Evolutionary conservation across 176 grass and related monocot species (phyloP).

Genomic region (Zizania latifolia): DNA sequence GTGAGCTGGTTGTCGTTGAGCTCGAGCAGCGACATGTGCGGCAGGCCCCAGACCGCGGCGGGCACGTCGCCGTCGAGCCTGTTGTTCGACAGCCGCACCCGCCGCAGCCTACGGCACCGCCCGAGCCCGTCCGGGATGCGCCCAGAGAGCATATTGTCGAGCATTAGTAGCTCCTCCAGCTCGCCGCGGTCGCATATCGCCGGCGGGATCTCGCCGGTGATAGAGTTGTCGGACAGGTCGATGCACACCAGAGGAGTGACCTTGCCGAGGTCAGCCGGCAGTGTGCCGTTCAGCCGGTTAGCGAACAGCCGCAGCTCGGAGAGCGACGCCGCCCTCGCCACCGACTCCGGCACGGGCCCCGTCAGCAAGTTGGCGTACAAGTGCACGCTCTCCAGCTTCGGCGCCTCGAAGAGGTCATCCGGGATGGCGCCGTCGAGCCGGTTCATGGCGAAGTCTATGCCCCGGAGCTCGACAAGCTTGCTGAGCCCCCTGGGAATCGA

Average conservation of each 20-base stretch:
- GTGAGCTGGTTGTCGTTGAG: slow-evolving; percentile 57
- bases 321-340: slow-evolving; percentile 35
- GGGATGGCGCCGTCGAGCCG: slow-evolving; percentile 56
- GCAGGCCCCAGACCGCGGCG: slow-evolving; percentile 71
- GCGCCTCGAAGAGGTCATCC: slow-evolving; percentile 66
- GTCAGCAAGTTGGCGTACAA: slow-evolving; percentile 56
- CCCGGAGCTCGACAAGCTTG: slow-evolving; percentile 28
- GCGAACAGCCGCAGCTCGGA: slow-evolving; percentile 61
- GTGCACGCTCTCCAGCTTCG: slow-evolving; percentile 57
- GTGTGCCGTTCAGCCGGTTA: slow-evolving; percentile 59
- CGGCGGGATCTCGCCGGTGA: slow-evolving; percentile 67
- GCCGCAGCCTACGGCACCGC: slow-evolving; percentile 54
- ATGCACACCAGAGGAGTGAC: slow-evolving; percentile 49
- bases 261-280: slow-evolving; percentile 56
- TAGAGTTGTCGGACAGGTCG: slow-evolving; percentile 57
- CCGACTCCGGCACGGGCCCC: slow-evolving; percentile 38
- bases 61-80: slow-evolving; percentile 59
- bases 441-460: slow-evolving; percentile 63
- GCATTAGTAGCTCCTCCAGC: slow-evolving; percentile 67
- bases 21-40: slow-evolving; percentile 68
- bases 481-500: slow-evolving; percentile 49
- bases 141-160: slow-evolving; percentile 52
- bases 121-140: slow-evolving; percentile 59
- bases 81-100: slow-evolving; percentile 63
- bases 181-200: slow-evolving; percentile 80